Base-by-base conservation (phyloP, 192 early-diverging fungal species). In the Dissophora ornata region DNA sequence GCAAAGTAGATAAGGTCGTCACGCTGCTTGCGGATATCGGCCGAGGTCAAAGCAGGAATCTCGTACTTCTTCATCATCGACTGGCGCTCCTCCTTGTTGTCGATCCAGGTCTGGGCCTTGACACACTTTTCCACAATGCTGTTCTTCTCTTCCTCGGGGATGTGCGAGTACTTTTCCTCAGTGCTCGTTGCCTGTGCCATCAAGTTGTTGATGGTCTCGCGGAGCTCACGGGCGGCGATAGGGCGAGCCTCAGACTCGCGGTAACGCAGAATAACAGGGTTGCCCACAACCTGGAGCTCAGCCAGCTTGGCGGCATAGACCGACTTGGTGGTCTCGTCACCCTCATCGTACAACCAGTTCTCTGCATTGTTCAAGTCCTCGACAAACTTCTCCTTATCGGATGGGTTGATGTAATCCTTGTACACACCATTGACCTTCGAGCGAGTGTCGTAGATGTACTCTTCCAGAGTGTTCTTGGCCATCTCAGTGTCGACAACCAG, bases 271-370 rank as follows among this genome's bases (percentile, higher is more conserved):
- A 82, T 85, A 55, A 96, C 87, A 19, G 96, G 96, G 51, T 90
- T 87, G 45, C 96, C 95, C 38, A 86, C 84, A 40, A 87, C 89
- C 86, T 93, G 92, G 69, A 99, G 90, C 12, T 81, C 85, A 0
- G 79, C 80, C 45, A 99, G 82, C 84, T 95, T 96, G 71, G 89
- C 91, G 13, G 84, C 69, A 66, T 96, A 99, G 21, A 92, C 91
- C n/a, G 89, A 92, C 89, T 97, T 97, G 75, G 91, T 90, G 1
- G 94, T 85, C 79, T 95, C 94, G 58, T 97, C 94, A 52, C 97
- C 97, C 70, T 98, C 96, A 57, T 94, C 96, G 81, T 99, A 99
- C 58, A 99, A 87, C 97, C 97, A 99, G 80, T 97, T 93, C 88
- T 98, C 97, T 55, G 88, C 89, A 26, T 83, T 87, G 63, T 86